These are phyloP conservation scores for Naumovozyma baii DNA, from an alignment of 805 yeast genomes.

Conservation along the genomic window DNA sequence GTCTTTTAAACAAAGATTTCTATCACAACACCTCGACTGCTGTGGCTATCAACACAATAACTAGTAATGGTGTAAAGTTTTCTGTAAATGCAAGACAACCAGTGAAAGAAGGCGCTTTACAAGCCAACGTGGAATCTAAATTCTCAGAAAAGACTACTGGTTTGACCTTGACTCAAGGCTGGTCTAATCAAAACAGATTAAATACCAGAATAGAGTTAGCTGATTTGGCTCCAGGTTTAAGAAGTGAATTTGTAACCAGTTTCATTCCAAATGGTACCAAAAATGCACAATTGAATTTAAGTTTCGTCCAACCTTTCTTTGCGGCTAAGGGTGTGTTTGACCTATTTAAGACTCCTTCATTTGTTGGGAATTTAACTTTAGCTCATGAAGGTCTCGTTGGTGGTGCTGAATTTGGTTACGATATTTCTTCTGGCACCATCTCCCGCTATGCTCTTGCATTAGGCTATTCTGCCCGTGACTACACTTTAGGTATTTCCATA, in stretches of 20 bases:
- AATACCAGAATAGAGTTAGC: constrained; percentile 88
- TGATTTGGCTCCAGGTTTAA: constrained; percentile 90
- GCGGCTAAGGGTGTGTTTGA: constrained; percentile 93
- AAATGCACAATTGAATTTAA: constrained; percentile 82
- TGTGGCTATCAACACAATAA: constrained; percentile 80
- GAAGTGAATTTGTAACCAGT: constrained; percentile 81
- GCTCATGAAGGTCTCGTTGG: constrained; percentile 95
- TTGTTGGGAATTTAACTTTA: constrained; percentile 88
- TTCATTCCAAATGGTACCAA: constrained; percentile 79
- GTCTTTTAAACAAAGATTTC: constrained; percentile 83
- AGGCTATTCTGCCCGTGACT: constrained; percentile 84
- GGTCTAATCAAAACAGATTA: constrained; percentile 89
- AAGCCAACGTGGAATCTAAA: constrained; percentile 85
- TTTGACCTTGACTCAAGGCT: constrained; percentile 89
- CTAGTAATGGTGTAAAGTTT: constrained; percentile 95
- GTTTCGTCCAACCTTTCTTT: constrained; percentile 86
- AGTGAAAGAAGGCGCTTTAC: constrained; percentile 68
- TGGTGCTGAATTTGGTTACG: constrained; percentile 96
- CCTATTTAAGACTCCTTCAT: constrained; percentile 88
- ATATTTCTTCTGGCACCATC: constrained; percentile 83
- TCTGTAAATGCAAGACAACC: constrained; percentile 84
- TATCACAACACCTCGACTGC: constrained; percentile 84
- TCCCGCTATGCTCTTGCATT: constrained; percentile 89
- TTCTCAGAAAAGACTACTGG: constrained; percentile 89
- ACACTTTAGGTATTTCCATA: constrained; percentile 63